Evolutionary conservation across 441 rosid genomes (phyloP), one percentile per base, ranked within the genome.

Genomic region (Eutrema salsugineum): DNA sequence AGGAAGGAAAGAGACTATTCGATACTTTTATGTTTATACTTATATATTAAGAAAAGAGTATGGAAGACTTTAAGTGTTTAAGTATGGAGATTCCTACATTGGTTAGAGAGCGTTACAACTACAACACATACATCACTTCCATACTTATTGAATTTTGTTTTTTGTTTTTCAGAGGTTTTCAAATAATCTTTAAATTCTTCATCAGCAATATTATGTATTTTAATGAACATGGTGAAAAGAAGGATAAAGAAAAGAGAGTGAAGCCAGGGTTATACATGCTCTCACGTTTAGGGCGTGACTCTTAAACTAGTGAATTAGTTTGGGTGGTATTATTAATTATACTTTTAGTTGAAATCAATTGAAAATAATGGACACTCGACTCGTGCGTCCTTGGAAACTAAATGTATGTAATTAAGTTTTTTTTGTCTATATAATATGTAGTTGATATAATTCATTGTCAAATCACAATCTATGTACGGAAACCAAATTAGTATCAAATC

Each of bases 221-320:
- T 36, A 48, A 58, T 65, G 71, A 66, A 73, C 53, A 57, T 8
- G 33, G 42, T 44, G 49, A 47, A 22, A 72, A 72, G 35, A 38
- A 39, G 20, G 39, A 20, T 11, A 32, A 42, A 73, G 72, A 59
- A 32, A 42, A 73, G 72, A 59, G 67, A 59, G 66, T 58, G 67
- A 48, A 57, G 66, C 27, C 60, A 65, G 60, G 48, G 27, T 22
- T 27, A 47, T 47, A 38, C 53, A 72, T 56, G 60, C 27, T 49
- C 50, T 61, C 74, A 63, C 68, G 78, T 68, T 62, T 68, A 68
- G 51, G 74, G 74, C 65, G 73, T 75, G 74, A 75, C 59, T 67
- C 62, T 49, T 46, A 38, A 66, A 39, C 11, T 54, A 54, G 64
- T 35, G 19, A 9, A 36, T 51, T 73, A 58, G 20, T 66, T 57